These are phyloP conservation scores for Luvunga scandens DNA, from an alignment of 345 rosid genomes.

Conservation along the genomic window DNA sequence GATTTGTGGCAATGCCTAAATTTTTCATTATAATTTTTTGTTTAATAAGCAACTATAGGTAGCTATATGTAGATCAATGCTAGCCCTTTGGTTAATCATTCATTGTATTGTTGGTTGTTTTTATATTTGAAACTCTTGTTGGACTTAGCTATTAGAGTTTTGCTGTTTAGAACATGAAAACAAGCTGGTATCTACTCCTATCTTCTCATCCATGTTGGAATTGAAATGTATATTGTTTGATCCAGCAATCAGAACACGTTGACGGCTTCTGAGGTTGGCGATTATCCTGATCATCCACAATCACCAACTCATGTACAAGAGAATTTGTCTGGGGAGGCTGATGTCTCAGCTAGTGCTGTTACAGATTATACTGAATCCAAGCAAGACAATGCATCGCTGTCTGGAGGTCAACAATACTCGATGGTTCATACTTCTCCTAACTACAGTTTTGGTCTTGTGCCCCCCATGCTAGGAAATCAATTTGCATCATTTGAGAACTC, in stretches of 20 bases:
- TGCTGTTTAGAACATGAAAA: not conserved
- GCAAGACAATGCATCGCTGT: constrained; percentile 47
- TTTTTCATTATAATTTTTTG: not conserved
- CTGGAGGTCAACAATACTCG: constrained; percentile 58
- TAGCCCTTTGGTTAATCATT: not conserved
- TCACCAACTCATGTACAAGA: constrained; percentile 48
- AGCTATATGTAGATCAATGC: not conserved
- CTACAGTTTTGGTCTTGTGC: constrained; percentile 57
- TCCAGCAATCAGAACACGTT: constrained; percentile 44
- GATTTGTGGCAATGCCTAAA: not conserved
- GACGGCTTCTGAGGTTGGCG: constrained; percentile 50
- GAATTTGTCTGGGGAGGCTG: constrained; percentile 56
- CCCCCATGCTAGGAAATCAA: constrained; percentile 65
- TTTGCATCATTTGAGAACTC: constrained; percentile 63
- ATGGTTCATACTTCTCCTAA: constrained; percentile 56
- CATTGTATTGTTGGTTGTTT: not conserved
- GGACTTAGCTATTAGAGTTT: not conserved
- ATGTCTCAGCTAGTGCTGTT: constrained; percentile 39
- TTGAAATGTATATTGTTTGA: constrained; percentile 16
- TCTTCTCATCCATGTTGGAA: not conserved
- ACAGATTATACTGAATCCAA: constrained; percentile 58
- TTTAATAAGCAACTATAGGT: not conserved
- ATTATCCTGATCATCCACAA: constrained; percentile 41
- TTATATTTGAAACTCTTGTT: not conserved
- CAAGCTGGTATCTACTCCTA: not conserved